Evolutionary conservation across 1,284 basidiomycete species (phyloP).

Genomic region (Crepidotus sp.): DNA sequence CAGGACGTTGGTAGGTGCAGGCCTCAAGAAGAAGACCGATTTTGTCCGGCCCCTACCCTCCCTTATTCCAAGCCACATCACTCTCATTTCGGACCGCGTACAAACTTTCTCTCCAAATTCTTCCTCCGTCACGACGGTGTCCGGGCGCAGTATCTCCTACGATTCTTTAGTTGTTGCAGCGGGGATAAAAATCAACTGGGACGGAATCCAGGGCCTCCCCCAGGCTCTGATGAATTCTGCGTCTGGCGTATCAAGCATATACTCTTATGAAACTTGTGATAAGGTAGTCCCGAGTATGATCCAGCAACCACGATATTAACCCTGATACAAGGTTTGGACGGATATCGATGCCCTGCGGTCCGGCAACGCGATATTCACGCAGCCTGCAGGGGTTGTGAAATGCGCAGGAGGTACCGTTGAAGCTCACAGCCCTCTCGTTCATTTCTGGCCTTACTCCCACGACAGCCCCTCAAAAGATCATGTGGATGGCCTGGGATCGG

Average conservation of each 20-base stretch:
- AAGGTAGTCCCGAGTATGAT: too few species aligned
- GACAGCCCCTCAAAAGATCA: slow-evolving; percentile 83
- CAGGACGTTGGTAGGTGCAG: slow-evolving; percentile 90
- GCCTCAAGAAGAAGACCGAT: slow-evolving; percentile 62
- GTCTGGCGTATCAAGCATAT: slow-evolving; percentile 90
- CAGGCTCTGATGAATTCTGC: slow-evolving; percentile 70
- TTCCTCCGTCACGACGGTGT: slow-evolving; percentile 65
- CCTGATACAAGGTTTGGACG: slow-evolving; percentile 78
- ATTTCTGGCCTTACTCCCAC: background rate
- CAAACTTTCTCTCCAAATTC: slow-evolving; percentile 66
- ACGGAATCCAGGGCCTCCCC: slow-evolving; percentile 68
- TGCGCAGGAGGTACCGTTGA: slow-evolving; percentile 78
- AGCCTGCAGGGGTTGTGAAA: slow-evolving; percentile 91
- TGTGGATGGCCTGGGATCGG: slow-evolving; percentile 90
- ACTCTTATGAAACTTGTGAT: slow-evolving; percentile 84
- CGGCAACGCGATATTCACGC: slow-evolving; percentile 91
- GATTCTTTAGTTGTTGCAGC: slow-evolving; percentile 86
- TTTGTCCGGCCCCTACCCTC: slow-evolving; percentile 61
- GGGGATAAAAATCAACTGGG: slow-evolving; percentile 83
- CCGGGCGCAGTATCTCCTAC: slow-evolving; percentile 71
- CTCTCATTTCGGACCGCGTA: slow-evolving; percentile 70
- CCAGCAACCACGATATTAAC: too few species aligned
- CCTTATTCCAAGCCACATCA: slow-evolving; percentile 69
- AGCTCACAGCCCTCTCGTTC: background rate
- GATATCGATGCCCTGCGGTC: slow-evolving; percentile 68